Evolutionary conservation across 768 basidiomycete genomes (phyloP).

Genomic region (Leccinum olivaceopallidum): DNA sequence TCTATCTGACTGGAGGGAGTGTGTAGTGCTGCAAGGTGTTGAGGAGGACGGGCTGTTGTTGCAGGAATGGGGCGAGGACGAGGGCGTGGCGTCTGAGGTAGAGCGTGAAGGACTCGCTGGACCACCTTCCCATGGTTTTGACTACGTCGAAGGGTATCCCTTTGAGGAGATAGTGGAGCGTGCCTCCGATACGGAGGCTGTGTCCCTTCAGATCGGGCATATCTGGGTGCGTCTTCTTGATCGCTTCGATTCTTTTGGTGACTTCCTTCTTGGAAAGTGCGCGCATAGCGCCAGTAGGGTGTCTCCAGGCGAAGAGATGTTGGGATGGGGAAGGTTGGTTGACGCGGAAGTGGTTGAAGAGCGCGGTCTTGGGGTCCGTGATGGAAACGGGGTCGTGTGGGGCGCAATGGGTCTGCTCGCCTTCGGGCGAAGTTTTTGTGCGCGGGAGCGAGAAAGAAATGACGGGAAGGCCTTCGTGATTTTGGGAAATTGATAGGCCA

Average conservation of each 20-base stretch:
- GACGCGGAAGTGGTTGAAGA: not conserved
- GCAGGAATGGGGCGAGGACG: not conserved
- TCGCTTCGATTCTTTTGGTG: not conserved
- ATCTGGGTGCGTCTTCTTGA: not conserved
- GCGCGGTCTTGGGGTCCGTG: no score
- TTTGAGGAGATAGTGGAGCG: not conserved
- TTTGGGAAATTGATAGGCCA: no score
- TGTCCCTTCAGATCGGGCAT: conserved; percentile 4
- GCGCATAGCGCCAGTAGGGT: not conserved
- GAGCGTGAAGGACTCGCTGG: not conserved
- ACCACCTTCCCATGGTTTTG: not conserved
- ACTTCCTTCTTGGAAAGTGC: conserved; percentile 4
- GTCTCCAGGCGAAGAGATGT: conserved; percentile 8
- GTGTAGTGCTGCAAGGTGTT: no score
- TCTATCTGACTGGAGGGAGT: not conserved
- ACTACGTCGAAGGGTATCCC: not conserved
- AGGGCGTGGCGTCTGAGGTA: not conserved
- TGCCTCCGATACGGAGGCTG: not conserved
- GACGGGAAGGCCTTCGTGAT: no score
- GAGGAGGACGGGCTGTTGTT: not conserved
- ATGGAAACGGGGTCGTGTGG: no score
- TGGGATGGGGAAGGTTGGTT: not conserved
- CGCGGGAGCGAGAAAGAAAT: no score
- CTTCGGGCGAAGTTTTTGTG: no score
- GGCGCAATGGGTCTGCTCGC: no score